Percentiles rank a stretch among this genome's conserved stretches.
phyloP scores from a whole-genome alignment of 192 early-diverging fungal genomes.

The Chytriomyces sp. region DNA sequence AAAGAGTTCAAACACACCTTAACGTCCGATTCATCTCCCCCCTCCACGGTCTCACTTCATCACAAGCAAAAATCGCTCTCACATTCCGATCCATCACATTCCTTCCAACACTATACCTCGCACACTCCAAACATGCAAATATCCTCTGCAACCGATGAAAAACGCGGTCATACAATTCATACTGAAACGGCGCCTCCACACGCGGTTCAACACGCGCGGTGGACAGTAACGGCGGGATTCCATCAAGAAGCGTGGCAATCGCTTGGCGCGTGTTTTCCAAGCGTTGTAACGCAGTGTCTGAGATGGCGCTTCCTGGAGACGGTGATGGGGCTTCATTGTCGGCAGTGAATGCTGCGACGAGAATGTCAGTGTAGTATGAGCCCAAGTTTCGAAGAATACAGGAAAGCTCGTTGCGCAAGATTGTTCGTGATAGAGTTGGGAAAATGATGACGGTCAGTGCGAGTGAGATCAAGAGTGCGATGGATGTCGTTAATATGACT shows the following conservation, averaged over 20 bases:
- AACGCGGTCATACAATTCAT: not conserved
- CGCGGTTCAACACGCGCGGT: not conserved
- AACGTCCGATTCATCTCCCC: slow-evolving; percentile 16
- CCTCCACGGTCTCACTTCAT: slow-evolving; percentile 1
- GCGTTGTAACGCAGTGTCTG: not conserved
- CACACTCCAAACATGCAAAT: not conserved
- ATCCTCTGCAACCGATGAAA: not conserved
- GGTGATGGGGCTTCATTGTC: not conserved
- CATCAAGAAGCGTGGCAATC: not conserved
- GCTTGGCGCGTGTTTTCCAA: not conserved
- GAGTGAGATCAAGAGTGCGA: slow-evolving; percentile 2
- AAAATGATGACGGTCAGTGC: slow-evolving; percentile 1
- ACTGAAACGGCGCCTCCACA: not conserved
- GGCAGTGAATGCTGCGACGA: slow-evolving; percentile 8
- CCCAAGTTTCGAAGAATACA: not conserved
- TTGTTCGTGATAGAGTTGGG: slow-evolving; percentile 13
- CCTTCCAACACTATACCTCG: not conserved
- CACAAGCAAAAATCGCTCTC: not conserved
- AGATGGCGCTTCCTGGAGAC: not conserved
- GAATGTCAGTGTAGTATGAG: slow-evolving; percentile 4
- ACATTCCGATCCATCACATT: not conserved
- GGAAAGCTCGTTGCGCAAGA: not conserved
- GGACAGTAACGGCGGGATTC: not conserved
- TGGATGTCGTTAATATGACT: not conserved
- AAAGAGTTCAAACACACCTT: not conserved